These are phyloP conservation scores for Blyttiomyces sp. DNA, from an alignment of 371 early-diverging fungal species.

Conservation along the genomic window DNA sequence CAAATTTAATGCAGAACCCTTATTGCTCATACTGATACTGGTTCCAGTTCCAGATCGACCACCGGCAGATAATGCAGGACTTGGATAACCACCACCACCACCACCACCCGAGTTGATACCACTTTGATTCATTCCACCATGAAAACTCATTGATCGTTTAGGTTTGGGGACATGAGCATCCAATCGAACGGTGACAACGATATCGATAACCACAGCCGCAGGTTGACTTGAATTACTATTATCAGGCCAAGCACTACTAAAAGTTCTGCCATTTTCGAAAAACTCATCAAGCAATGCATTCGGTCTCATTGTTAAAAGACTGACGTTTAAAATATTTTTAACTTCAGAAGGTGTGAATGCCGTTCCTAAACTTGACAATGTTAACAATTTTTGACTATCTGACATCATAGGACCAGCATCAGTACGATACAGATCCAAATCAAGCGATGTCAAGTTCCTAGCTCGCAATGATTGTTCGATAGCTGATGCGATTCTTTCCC, in stretches of 20 bases:
- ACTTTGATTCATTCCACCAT: too few relatives aligned
- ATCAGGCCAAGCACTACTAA: neutral
- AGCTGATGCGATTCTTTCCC: neutral
- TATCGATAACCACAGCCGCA: neutral
- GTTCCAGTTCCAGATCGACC: too few relatives aligned
- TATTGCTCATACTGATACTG: too few relatives aligned
- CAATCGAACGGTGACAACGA: neutral
- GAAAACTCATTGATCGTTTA: too few relatives aligned
- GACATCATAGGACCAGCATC: slow-evolving; percentile 3
- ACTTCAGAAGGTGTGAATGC: slow-evolving; percentile 6
- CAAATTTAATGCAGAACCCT: too few relatives aligned
- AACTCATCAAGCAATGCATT: neutral
- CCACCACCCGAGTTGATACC: too few relatives aligned
- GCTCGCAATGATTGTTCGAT: neutral
- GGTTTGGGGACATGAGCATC: too few relatives aligned
- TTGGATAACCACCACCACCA: too few relatives aligned
- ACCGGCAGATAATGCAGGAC: too few relatives aligned
- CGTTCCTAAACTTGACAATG: neutral
- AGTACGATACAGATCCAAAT: slow-evolving; percentile 5
- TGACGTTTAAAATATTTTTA: neutral
- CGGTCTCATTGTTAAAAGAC: neutral
- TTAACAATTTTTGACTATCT: neutral
- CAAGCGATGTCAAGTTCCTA: neutral
- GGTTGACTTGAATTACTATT: neutral
- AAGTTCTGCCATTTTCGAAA: slow-evolving; percentile 1